Conservation (phyloP, 148 eudicot species). For the Silene conica region DNA sequence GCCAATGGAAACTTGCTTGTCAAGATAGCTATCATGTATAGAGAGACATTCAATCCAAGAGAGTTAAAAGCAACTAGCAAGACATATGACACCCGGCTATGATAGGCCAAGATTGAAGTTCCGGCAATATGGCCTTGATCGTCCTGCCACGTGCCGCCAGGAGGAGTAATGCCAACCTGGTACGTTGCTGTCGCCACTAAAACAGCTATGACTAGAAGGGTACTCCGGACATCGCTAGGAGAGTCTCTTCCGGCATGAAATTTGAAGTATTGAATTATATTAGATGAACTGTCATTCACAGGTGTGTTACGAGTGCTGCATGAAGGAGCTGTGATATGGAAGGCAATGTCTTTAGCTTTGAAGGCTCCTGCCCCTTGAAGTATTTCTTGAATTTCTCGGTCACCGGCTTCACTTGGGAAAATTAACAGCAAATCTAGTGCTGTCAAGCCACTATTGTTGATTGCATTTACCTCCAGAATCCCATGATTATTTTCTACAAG, state of each 20-base stretch:
- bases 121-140: slow-evolving; percentile 36
- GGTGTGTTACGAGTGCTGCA: not conserved
- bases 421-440: slow-evolving; percentile 39
- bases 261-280: slow-evolving; percentile 39
- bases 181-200: slow-evolving; percentile 59
- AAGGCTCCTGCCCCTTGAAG: slow-evolving; percentile 34
- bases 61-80: slow-evolving; percentile 41
- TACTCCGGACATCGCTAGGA: slow-evolving; percentile 43
- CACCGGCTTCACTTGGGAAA: slow-evolving; percentile 48
- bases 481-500: slow-evolving; percentile 19
- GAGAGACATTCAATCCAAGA: slow-evolving; percentile 41
- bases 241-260: slow-evolving; percentile 44
- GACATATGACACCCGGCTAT: slow-evolving; percentile 15
- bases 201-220: slow-evolving; percentile 45
- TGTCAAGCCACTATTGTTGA: slow-evolving; percentile 43
- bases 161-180: slow-evolving; percentile 53
- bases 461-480: slow-evolving; percentile 38
- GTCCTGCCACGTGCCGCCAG: slow-evolving; percentile 64
- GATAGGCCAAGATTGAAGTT: slow-evolving; percentile 40
- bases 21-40: slow-evolving; percentile 39
- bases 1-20: slow-evolving; percentile 43
- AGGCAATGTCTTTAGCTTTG: slow-evolving; percentile 23
- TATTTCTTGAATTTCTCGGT: slow-evolving; percentile 42
- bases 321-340: not conserved
- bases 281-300: not conserved